Base-by-base conservation (phyloP, 2,329 filamentous ascomycete genomes). In the Pseudocercospora eumusae region DNA sequence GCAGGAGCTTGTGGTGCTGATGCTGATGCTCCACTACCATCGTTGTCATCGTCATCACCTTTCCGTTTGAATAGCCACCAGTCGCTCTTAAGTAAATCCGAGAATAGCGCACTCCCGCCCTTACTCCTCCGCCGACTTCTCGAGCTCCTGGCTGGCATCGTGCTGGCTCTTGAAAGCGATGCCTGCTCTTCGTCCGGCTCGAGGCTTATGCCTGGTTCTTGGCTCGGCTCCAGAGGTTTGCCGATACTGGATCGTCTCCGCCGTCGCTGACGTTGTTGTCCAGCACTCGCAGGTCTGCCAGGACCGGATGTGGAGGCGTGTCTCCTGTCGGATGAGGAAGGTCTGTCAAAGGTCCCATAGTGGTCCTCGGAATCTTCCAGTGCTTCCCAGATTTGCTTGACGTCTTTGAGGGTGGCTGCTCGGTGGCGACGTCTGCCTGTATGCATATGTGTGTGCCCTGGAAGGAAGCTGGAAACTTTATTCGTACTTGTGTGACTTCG, bases 381-480 rank as follows among this genome's bases (percentile, higher is more conserved):
- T 8, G 72, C 68, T 27, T 73, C 70, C 73, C 73, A 75, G 28
- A 75, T 74, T 33, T 68, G 64, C 36, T 67, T 65, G 27, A 75
- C 66, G 42, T 74, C 73, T 55, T 68, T 73, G 20, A 75, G 66
- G 2, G 73, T 75, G 2, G 70, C 61, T 9, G 73, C 73, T 20
- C 73, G 66, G 57, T 69, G 72, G 5, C 73, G 68, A 13, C 67
- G 66, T 25, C 63, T 66, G 42, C 58, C 64, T 7, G 62, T 63
- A 45, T 66, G 66, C 18, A 61, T 49, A 33, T 66, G 62, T 6
- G 54, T 33, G 11, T 64, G 59, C 6, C 61, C 61, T 13, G 59
- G 55, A 4, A 57, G 40, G 31, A 57, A 56, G 18, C 62, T 59
- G 3, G 57, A 57, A 7, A 60, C 53, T 27, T 63, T 66, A 49